Base-by-base conservation (phyloP, 805 yeast species). In the Saturnispora gosingensis region DNA sequence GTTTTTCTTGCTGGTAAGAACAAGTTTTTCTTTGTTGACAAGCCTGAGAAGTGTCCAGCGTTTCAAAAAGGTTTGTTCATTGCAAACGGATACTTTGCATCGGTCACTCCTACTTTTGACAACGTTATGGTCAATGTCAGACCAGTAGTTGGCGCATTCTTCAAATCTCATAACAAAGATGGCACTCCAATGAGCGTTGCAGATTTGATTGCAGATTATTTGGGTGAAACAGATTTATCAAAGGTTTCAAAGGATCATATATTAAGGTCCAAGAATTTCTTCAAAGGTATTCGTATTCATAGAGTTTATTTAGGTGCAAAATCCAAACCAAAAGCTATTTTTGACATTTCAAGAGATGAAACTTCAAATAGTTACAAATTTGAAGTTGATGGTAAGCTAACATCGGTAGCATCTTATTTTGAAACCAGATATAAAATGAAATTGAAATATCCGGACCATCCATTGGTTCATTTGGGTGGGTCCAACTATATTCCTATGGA, bases 11-110 rank as follows among this genome's bases (percentile, higher is more conserved):
- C 61, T 28, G 66, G 66, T 44, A 52, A 48, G 28, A 58, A 54
- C 44, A 61, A 51, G 28, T 62, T 58, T 20, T 61, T 62, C 40
- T 55, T 61, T 25, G 53, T 57, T 49, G 61, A 59, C 22, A 45
- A 54, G 13, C 64, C 65, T 4, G 58, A 57, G n/a, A 51, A 53
- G 25, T 59, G 60, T 20, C 61, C 56, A 36, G 45, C 60, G 7
- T 57, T 64, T 38, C 61, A 56, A 50, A 58, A 54, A 35, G 68
- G 68, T 24, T 50, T 65, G 16, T 60, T 52, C 20, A 60, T 66
- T 28, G 63, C 63, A 30, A 59, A 56, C 43, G 68, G 68, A 28
- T 64, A 60, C 47, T 64, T 50, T 56, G 62, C 65, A 8, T 62
- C 68, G 30, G 62, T 65, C 39, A 50, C 60, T 18, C 64, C 66